phyloP scores from a whole-genome alignment of 1,284 basidiomycete genomes.

The Ganoderma resinaceum region DNA sequence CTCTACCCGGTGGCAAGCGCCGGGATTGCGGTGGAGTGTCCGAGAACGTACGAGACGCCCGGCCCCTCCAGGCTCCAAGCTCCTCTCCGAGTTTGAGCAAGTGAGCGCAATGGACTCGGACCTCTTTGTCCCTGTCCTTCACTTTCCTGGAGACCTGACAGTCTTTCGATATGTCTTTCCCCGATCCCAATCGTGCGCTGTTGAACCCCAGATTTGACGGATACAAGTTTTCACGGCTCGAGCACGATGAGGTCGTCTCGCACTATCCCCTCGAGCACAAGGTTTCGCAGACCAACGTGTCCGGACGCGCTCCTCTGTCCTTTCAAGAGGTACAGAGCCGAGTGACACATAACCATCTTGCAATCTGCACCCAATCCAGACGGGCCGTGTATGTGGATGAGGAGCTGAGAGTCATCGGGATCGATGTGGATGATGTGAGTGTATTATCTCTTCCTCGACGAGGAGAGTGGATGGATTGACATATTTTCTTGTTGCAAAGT shows the following conservation, averaged over 20 bases:
- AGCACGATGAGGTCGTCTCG: conserved; percentile 60
- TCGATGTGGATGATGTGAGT: conserved; percentile 66
- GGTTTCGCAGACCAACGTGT: conserved; percentile 66
- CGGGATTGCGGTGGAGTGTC: background rate
- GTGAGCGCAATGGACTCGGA: background rate
- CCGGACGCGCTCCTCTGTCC: conserved; percentile 65
- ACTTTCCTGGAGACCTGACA: background rate
- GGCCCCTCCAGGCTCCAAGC: background rate
- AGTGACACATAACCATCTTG: conserved; percentile 87
- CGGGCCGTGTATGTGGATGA: conserved; percentile 77
- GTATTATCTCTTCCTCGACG: background rate
- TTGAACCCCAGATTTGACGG: conserved; percentile 88
- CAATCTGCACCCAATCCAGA: conserved; percentile 52
- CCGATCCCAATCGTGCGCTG: conserved; percentile 52
- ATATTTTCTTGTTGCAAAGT: conserved; percentile 36
- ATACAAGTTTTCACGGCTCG: conserved; percentile 73
- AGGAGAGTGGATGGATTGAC: background rate
- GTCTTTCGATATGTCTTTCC: conserved; percentile 30
- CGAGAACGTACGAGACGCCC: conserved; percentile 19
- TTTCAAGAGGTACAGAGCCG: conserved; percentile 86
- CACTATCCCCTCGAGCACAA: conserved; percentile 59
- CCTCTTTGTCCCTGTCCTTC: background rate
- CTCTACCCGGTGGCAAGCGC: background rate
- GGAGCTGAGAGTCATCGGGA: conserved; percentile 66
- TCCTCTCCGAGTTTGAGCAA: background rate